Conservation (phyloP, 2,329 filamentous ascomycete genomes). For the Dactylellina parvicollis region DNA sequence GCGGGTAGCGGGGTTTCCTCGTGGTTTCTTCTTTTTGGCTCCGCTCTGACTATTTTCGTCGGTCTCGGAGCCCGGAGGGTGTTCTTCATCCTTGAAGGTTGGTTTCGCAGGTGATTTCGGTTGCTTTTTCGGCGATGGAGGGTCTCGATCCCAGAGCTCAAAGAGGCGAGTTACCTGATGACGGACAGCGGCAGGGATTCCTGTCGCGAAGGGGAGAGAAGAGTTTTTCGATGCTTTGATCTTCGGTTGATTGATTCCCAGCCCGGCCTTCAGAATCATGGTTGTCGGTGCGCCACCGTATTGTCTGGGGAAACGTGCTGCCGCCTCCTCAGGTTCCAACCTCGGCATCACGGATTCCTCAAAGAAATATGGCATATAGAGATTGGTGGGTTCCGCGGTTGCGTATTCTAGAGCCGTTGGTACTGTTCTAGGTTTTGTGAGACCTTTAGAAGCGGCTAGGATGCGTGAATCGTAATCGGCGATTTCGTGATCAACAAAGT, state of each 20-base stretch:
- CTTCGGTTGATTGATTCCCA: conserved; percentile 49
- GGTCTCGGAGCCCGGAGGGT: conserved; percentile 18
- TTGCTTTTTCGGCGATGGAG: conserved; percentile 41
- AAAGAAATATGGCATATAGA: conserved; percentile 51
- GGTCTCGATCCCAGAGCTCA: conserved; percentile 47
- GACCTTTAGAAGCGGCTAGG: conserved; percentile 24
- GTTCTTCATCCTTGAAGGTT: conserved; percentile 39
- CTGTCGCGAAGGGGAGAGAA: conserved; percentile 28
- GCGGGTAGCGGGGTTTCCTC: not conserved
- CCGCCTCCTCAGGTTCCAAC: conserved; percentile 40
- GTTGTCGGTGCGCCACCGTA: conserved; percentile 48
- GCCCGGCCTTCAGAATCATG: conserved; percentile 45
- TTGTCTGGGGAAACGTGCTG: conserved; percentile 28
- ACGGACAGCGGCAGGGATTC: conserved; percentile 30
- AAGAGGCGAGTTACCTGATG: conserved; percentile 43
- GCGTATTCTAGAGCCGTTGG: conserved; percentile 42
- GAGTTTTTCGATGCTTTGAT: conserved; percentile 39
- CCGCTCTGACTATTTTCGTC: conserved; percentile 42
- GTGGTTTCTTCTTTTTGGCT: conserved; percentile 15
- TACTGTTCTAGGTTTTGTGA: conserved; percentile 29
- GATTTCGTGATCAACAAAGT: conserved; percentile 41
- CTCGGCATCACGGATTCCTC: conserved; percentile 49
- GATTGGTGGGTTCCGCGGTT: conserved; percentile 25
- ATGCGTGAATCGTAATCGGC: conserved; percentile 41
- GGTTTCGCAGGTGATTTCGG: conserved; percentile 8